A percentile compares a stretch with the other conserved stretches of the same genome.
Conservation (phyloP, 106 monocot species). For the Posidonia australis region DNA sequence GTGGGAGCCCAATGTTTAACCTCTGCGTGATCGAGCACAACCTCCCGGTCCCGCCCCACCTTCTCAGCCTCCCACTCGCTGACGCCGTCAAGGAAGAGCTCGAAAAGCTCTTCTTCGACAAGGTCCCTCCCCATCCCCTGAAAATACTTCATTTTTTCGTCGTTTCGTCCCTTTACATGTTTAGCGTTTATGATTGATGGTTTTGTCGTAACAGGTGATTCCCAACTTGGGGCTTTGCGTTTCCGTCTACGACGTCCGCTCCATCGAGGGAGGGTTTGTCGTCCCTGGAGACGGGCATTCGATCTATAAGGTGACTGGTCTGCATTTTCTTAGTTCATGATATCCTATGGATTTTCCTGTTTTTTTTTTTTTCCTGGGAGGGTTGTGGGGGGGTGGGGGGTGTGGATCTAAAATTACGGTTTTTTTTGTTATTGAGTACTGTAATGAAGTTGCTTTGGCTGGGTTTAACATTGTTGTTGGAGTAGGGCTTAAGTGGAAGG, state of each 20-base stretch:
- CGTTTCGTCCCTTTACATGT: neutral
- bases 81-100: constrained; percentile 62
- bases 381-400: too few species aligned
- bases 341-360: too few species aligned
- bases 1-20: constrained; percentile 39
- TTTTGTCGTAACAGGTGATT: constrained; percentile 36
- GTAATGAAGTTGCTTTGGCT: too few species aligned
- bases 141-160: too few species aligned
- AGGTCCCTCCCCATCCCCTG: constrained; percentile 26
- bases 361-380: too few species aligned
- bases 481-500: too few species aligned
- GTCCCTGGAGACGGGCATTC: constrained; percentile 50
- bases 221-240: constrained; percentile 84
- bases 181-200: neutral
- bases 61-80: constrained; percentile 51
- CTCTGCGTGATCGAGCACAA: constrained; percentile 59
- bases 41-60: constrained; percentile 51
- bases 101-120: constrained; percentile 69
- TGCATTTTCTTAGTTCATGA: too few species aligned
- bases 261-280: constrained; percentile 70
- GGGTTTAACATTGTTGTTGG: too few species aligned
- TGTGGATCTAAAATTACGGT: too few species aligned
- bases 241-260: constrained; percentile 72
- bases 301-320: constrained; percentile 42
- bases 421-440: too few species aligned